Evolutionary conservation across 2,329 filamentous ascomycete genomes (phyloP).

Genomic region (Fusarium odoratissimum): DNA sequence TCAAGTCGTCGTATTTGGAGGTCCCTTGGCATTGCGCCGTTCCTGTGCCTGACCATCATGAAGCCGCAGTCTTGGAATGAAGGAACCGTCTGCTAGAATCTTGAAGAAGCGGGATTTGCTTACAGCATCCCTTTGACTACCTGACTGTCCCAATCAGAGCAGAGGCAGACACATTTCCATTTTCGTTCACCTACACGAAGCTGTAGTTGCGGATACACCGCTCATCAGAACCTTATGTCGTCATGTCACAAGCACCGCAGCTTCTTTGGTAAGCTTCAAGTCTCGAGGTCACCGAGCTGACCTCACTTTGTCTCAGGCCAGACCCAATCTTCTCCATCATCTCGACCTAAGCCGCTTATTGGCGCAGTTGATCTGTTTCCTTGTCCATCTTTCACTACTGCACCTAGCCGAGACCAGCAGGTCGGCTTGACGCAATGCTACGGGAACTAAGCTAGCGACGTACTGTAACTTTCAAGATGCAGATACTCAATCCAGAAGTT

Average conservation of each 20-base stretch:
- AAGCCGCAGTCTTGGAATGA: constrained; percentile 8
- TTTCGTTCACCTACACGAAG: constrained; percentile 28
- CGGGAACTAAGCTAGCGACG: constrained; percentile 24
- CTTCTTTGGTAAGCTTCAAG: constrained; percentile 20
- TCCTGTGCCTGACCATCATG: constrained; percentile 20
- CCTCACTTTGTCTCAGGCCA: constrained; percentile 38
- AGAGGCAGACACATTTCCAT: constrained; percentile 14
- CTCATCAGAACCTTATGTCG: constrained; percentile 13
- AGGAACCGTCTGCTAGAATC: neutral
- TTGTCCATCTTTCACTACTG: constrained; percentile 32
- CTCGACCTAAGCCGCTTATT: constrained; percentile 24
- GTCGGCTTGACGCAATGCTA: constrained; percentile 42
- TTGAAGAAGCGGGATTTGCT: neutral
- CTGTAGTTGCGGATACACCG: constrained; percentile 22
- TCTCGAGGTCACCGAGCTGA: constrained; percentile 30
- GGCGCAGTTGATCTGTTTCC: constrained; percentile 40
- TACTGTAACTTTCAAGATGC: constrained; percentile 6
- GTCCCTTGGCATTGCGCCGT: constrained; percentile 3
- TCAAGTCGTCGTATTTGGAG: constrained; percentile 10
- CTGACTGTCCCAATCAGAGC: neutral
- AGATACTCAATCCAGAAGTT: constrained; percentile 19
- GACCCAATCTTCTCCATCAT: constrained; percentile 23
- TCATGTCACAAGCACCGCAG: constrained; percentile 20
- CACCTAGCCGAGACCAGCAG: constrained; percentile 44
- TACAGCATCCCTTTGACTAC: neutral